Conservation (phyloP, 2,329 filamentous ascomycete genomes). For the Epichloe sibirici region DNA sequence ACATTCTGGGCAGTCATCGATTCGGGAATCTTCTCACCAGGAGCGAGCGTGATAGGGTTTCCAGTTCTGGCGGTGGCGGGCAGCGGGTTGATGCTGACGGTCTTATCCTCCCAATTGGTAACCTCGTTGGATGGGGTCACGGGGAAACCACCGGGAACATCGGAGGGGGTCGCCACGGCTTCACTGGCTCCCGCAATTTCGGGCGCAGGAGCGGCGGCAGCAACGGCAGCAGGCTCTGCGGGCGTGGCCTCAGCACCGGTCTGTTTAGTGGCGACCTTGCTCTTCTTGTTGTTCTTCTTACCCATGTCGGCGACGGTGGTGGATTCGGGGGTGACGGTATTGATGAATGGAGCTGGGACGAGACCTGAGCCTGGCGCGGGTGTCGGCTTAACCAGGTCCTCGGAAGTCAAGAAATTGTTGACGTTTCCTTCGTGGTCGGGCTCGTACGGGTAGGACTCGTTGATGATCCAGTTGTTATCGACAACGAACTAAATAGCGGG, state of each 20-base stretch:
- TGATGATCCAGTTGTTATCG: constrained; percentile 79
- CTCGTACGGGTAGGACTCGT: constrained; percentile 70
- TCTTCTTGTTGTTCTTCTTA: constrained; percentile 41
- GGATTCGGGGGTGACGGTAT: constrained; percentile 55
- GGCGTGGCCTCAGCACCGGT: constrained; percentile 7
- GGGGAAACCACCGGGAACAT: constrained; percentile 40
- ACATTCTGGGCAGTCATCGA: constrained; percentile 54
- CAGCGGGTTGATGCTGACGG: constrained; percentile 47
- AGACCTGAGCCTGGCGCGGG: background rate
- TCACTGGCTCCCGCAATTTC: constrained; percentile 9
- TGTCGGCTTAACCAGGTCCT: constrained; percentile 45
- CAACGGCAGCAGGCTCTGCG: background rate
- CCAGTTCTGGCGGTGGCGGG: constrained; percentile 51
- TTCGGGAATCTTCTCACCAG: constrained; percentile 72
- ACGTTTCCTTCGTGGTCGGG: constrained; percentile 72
- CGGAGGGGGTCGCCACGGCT: constrained; percentile 19
- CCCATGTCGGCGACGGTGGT: constrained; percentile 54
- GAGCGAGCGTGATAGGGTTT: constrained; percentile 69
- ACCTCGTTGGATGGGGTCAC: constrained; percentile 52
- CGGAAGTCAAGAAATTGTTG: constrained; percentile 80
- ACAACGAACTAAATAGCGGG: constrained; percentile 68
- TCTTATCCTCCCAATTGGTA: constrained; percentile 34
- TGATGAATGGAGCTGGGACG: constrained; percentile 42
- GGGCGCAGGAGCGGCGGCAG: background rate
- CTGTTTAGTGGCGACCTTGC: constrained; percentile 11